Conservation (phyloP, 345 rosid species). For the Citrus reticulata region DNA sequence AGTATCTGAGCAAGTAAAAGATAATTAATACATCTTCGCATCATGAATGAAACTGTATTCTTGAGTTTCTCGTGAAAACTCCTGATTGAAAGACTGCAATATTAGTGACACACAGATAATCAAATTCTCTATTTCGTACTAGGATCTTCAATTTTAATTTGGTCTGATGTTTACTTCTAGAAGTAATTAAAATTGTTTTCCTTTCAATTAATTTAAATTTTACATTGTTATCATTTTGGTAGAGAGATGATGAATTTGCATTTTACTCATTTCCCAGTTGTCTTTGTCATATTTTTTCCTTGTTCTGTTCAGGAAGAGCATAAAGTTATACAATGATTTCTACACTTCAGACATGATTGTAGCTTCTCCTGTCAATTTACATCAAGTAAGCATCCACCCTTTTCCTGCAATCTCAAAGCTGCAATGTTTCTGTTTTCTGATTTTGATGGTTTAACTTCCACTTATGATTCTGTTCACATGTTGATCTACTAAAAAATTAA, state of each 20-base stretch:
- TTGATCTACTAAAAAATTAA: background rate
- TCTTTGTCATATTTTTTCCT: background rate
- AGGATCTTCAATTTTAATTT: background rate
- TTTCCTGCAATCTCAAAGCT: background rate
- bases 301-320: slow-evolving; percentile 58
- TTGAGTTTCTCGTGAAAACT: background rate
- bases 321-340: slow-evolving; percentile 75
- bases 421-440: background rate
- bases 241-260: background rate
- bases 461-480: background rate
- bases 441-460: background rate
- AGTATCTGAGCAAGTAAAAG: background rate
- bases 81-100: background rate
- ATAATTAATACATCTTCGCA: background rate
- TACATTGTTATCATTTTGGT: background rate
- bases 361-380: slow-evolving; percentile 79
- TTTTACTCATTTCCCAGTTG: background rate
- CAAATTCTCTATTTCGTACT: background rate
- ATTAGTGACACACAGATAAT: background rate
- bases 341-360: slow-evolving; percentile 87
- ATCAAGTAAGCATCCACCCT: slow-evolving; percentile 42
- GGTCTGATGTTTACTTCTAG: background rate
- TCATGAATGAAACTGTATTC: background rate
- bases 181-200: background rate
- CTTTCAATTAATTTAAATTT: background rate